Evolutionary conservation across 2,329 filamentous ascomycete genomes (phyloP).

Genomic region (Hypoxylon sp.): DNA sequence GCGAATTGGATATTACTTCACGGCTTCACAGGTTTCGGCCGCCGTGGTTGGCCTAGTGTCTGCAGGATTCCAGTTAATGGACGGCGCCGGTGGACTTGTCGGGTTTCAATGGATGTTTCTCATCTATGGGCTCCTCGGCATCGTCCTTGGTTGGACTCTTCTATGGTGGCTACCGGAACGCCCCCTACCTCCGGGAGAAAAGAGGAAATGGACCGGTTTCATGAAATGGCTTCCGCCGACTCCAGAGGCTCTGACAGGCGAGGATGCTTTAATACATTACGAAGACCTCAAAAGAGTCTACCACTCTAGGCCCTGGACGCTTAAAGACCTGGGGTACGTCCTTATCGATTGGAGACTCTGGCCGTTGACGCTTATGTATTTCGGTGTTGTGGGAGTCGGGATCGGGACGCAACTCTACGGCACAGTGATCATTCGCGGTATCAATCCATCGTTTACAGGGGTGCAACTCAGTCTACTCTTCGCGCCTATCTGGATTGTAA

Average conservation of each 20-base stretch:
- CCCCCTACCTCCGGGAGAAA: constrained; percentile 80
- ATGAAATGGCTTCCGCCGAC: constrained; percentile 77
- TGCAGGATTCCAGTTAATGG: constrained; percentile 93
- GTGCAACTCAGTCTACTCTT: constrained; percentile 86
- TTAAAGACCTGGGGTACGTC: constrained; percentile 78
- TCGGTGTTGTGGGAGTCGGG: constrained; percentile 92
- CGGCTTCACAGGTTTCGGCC: constrained; percentile 88
- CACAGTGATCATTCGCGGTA: constrained; percentile 86
- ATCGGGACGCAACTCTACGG: constrained; percentile 92
- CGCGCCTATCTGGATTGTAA: constrained; percentile 91
- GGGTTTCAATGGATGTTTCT: constrained; percentile 96
- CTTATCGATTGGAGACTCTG: constrained; percentile 90
- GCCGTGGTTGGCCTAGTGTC: constrained; percentile 91
- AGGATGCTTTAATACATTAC: constrained; percentile 87
- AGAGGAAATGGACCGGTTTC: constrained; percentile 65
- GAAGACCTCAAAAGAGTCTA: constrained; percentile 86
- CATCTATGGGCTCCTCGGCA: constrained; percentile 82
- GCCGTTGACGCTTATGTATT: constrained; percentile 92
- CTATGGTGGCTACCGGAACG: constrained; percentile 94
- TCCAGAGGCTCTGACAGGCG: constrained; percentile 79
- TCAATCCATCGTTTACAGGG: constrained; percentile 79
- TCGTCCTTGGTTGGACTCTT: constrained; percentile 79
- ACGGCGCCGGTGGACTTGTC: constrained; percentile 80
- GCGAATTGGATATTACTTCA: constrained; percentile 91
- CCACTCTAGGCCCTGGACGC: constrained; percentile 79